These are phyloP conservation scores for Phialophora chinensis DNA, from an alignment of 2,329 filamentous ascomycete species.

Conservation along the genomic window DNA sequence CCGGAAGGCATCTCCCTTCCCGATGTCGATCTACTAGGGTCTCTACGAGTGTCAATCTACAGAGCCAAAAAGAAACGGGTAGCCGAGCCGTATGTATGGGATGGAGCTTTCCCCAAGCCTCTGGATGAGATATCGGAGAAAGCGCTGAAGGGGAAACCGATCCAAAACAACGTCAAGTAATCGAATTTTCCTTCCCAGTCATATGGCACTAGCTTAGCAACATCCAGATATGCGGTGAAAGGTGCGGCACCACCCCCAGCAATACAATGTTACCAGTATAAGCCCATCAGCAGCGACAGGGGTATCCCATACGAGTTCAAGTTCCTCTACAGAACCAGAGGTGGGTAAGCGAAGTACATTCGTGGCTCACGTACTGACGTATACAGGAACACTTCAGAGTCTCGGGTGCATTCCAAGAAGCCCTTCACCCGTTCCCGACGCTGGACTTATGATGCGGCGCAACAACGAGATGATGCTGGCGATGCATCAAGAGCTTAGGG, in stretches of 20 bases:
- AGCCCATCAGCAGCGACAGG: neutral
- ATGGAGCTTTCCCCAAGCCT: neutral
- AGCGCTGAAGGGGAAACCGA: constrained; percentile 11
- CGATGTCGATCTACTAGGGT: neutral
- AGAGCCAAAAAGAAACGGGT: neutral
- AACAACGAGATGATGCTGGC: neutral
- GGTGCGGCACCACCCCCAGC: neutral
- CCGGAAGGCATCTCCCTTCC: neutral
- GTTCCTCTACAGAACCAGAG: constrained; percentile 24
- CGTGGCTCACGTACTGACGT: constrained; percentile 2
- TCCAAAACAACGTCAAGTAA: constrained; percentile 15
- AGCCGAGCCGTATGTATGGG: neutral
- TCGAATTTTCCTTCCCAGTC: neutral
- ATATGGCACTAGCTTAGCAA: neutral
- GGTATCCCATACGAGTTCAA: constrained; percentile 14
- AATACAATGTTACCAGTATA: neutral
- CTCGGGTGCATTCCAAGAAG: constrained; percentile 29
- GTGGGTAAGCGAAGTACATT: constrained; percentile 1
- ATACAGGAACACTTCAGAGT: constrained; percentile 23
- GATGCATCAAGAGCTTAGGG: neutral
- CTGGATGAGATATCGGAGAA: constrained; percentile 62
- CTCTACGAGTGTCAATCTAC: constrained; percentile 2
- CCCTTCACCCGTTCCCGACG: constrained; percentile 22
- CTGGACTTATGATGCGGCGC: constrained; percentile 8
- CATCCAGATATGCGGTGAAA: neutral